Conservation (phyloP, 2,329 filamentous ascomycete species). For the Colletotrichum sp. region DNA sequence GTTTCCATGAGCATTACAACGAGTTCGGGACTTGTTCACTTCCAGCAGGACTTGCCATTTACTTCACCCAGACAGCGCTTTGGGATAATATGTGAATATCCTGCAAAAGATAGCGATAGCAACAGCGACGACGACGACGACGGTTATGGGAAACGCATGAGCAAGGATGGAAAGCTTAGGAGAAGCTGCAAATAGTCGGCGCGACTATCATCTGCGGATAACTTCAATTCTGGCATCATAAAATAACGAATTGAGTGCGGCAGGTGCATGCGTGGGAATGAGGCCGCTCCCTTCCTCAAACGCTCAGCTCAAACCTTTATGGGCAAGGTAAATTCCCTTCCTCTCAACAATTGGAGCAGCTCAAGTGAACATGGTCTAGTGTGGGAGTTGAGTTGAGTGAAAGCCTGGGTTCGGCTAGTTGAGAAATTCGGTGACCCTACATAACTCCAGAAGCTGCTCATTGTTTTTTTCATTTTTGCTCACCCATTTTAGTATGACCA, state of each 20-base stretch:
- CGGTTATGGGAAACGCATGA: not conserved
- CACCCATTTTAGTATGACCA: not conserved
- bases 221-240: not conserved
- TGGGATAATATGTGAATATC: too few relatives aligned
- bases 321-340: not conserved
- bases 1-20: too few relatives aligned
- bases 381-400: too few relatives aligned
- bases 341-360: not conserved
- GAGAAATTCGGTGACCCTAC: not conserved
- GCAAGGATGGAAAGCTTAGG: not conserved
- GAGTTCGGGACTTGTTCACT: too few relatives aligned
- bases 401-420: not conserved
- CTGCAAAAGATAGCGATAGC: too few relatives aligned
- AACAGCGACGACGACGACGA: too few relatives aligned
- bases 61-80: too few relatives aligned
- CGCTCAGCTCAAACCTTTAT: not conserved
- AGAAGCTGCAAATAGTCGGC: not conserved
- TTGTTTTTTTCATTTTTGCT: not conserved
- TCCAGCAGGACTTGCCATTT: too few relatives aligned
- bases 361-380: not conserved
- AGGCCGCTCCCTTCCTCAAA: not conserved
- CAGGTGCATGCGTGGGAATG: not conserved
- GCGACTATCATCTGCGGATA: not conserved
- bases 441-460: not conserved
- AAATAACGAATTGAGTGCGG: not conserved